phyloP scores from a whole-genome alignment of 352 stramenopile species.

The Globisporangium acanthophoron region DNA sequence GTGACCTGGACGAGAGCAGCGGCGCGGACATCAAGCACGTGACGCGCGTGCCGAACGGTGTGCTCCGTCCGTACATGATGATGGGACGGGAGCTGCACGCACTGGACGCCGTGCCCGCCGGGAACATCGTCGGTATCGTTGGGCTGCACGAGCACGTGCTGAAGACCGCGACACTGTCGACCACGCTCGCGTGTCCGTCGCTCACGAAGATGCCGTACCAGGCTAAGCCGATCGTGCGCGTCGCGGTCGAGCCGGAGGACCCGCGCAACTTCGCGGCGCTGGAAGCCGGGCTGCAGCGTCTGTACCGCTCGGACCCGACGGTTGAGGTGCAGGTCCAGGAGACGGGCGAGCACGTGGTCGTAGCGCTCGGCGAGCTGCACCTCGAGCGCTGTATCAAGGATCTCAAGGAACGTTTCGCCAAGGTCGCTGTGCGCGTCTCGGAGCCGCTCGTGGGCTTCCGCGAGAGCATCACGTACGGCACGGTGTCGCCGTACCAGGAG shows the following conservation, averaged over 20 bases:
- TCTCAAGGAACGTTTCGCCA: constrained; percentile 83
- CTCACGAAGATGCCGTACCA: constrained; percentile 88
- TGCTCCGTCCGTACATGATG: constrained; percentile 88
- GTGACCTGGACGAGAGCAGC: constrained; percentile 26
- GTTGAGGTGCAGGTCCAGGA: constrained; percentile 91
- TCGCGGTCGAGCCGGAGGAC: constrained; percentile 87
- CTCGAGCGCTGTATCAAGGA: constrained; percentile 91
- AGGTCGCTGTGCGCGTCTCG: constrained; percentile 77
- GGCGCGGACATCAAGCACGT: constrained; percentile 43
- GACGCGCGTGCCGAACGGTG: constrained; percentile 32
- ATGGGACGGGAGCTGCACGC: constrained; percentile 88
- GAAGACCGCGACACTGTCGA: constrained; percentile 89
- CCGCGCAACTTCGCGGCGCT: constrained; percentile 82
- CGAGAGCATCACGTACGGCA: constrained; percentile 74
- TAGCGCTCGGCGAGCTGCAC: constrained; percentile 89
- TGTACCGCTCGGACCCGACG: constrained; percentile 90
- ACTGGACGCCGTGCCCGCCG: constrained; percentile 70
- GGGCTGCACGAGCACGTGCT: constrained; percentile 84
- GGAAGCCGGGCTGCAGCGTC: constrained; percentile 81
- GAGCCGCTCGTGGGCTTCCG: constrained; percentile 87
- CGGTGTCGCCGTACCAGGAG: constrained; percentile 56
- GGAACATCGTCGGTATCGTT: constrained; percentile 88
- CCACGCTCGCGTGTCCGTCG: constrained; percentile 70
- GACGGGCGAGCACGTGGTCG: constrained; percentile 88
- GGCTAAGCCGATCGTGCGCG: constrained; percentile 90